A percentile compares a stretch with the other conserved stretches of the same genome.
Evolutionary conservation across 2,329 filamentous ascomycete species (phyloP).

Genomic region (Monilinia fructicola): DNA sequence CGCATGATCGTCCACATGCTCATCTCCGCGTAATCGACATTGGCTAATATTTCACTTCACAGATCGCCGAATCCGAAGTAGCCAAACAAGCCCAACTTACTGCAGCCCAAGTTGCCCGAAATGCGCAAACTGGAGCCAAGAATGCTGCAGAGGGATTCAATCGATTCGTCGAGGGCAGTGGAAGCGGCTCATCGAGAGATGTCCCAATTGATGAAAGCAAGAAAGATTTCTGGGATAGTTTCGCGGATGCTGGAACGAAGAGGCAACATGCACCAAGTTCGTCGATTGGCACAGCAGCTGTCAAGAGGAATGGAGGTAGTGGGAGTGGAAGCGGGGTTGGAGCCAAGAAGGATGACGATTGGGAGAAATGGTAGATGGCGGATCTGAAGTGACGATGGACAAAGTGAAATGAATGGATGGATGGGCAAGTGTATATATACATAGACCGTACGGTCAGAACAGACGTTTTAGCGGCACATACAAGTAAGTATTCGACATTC

Average conservation of each 20-base stretch:
- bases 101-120: conserved; percentile 64
- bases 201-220: conserved; percentile 60
- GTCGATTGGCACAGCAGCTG: conserved; percentile 38
- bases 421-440: conserved; percentile 13
- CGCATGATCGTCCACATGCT: neutral
- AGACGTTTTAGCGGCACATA: neutral
- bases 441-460: neutral
- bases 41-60: conserved; percentile 4
- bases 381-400: neutral
- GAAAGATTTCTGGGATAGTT: conserved; percentile 90
- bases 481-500: neutral
- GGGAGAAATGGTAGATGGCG: conserved; percentile 50
- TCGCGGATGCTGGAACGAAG: conserved; percentile 54
- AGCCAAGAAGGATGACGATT: conserved; percentile 56
- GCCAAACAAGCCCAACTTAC: conserved; percentile 64
- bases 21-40: neutral
- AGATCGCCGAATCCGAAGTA: conserved; percentile 80
- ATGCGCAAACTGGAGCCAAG: conserved; percentile 68
- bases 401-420: neutral
- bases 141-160: conserved; percentile 77
- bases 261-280: conserved; percentile 26
- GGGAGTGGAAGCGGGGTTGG: conserved; percentile 21
- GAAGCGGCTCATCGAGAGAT: conserved; percentile 41
- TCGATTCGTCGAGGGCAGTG: conserved; percentile 78
- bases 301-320: conserved; percentile 36